phyloP scores from a whole-genome alignment of 306 rosid species.

The Cicer bijugum region DNA sequence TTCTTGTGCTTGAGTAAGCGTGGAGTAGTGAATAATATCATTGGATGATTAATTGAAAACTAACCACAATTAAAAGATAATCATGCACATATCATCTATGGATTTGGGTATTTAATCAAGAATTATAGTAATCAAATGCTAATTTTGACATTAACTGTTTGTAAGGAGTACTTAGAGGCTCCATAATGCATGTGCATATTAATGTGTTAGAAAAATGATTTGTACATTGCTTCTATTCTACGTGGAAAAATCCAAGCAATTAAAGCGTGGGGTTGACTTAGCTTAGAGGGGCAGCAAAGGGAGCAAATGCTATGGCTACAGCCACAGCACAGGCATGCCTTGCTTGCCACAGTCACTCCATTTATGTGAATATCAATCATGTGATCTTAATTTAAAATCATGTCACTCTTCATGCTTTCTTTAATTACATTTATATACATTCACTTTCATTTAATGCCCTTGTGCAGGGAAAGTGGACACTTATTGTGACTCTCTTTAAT shows the following conservation, averaged over 20 bases:
- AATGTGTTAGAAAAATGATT: conserved; percentile 15
- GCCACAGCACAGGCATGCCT: conserved; percentile 13
- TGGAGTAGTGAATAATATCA: conserved; percentile 26
- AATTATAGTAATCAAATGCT: conserved; percentile 27
- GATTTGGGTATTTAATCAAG: neutral
- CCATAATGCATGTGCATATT: neutral
- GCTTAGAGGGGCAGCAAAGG: conserved; percentile 68
- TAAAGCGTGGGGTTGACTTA: conserved; percentile 54
- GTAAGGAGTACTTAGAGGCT: neutral
- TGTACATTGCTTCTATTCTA: conserved; percentile 42
- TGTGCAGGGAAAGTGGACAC: neutral
- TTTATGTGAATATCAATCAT: conserved; percentile 32
- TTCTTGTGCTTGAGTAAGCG: conserved; percentile 38
- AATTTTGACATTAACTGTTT: neutral
- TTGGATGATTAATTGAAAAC: conserved; percentile 13
- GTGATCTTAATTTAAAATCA: conserved; percentile 42
- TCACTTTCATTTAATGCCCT: conserved; percentile 31
- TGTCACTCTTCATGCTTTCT: conserved; percentile 48
- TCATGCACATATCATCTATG: conserved; percentile 3
- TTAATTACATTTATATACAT: neutral
- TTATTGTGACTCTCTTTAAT: conserved; percentile 36
- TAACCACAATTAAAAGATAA: neutral
- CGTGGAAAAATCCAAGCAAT: conserved; percentile 35
- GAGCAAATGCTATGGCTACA: conserved; percentile 50
- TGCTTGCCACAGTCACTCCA: conserved; percentile 22